Evolutionary conservation across 75 land plant species (phyloP).

Genomic region (Pinus albicaulis): DNA sequence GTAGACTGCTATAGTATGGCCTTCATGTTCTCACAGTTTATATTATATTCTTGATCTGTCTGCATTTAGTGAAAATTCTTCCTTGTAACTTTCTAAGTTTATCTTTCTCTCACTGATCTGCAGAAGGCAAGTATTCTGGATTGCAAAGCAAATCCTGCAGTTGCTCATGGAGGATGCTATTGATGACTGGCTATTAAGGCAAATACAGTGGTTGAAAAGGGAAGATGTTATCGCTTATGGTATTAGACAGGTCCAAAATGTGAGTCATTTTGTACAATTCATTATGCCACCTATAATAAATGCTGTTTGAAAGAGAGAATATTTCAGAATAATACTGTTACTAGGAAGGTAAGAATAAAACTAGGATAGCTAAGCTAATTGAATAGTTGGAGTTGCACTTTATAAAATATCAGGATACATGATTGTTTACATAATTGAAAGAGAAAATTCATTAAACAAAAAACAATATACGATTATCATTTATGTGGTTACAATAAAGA

Average conservation of each 20-base stretch:
- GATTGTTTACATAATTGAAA: no score
- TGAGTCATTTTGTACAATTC: constrained; percentile 23
- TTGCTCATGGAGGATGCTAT: constrained; percentile 97
- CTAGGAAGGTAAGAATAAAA: no score
- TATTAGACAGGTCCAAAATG: constrained; percentile 83
- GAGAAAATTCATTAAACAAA: no score
- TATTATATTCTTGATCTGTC: neutral
- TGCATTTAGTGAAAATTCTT: neutral
- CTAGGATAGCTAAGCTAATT: no score
- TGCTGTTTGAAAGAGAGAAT: no score
- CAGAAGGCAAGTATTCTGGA: constrained; percentile 98
- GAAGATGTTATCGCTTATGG: constrained; percentile 81
- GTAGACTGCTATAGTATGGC: no score
- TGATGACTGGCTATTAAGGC: constrained; percentile 88
- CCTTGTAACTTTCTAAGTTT: neutral
- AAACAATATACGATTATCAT: no score
- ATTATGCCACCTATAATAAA: neutral
- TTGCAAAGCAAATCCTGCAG: constrained; percentile 94
- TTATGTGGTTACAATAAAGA: no score
- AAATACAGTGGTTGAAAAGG: constrained; percentile 80
- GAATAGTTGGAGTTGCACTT: no score
- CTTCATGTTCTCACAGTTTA: neutral
- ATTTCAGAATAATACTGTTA: no score
- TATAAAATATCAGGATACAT: no score
- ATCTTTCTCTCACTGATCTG: constrained; percentile 5